phyloP scores from a whole-genome alignment of 495 filamentous ascomycete genomes.

The Xylaria grammica region DNA sequence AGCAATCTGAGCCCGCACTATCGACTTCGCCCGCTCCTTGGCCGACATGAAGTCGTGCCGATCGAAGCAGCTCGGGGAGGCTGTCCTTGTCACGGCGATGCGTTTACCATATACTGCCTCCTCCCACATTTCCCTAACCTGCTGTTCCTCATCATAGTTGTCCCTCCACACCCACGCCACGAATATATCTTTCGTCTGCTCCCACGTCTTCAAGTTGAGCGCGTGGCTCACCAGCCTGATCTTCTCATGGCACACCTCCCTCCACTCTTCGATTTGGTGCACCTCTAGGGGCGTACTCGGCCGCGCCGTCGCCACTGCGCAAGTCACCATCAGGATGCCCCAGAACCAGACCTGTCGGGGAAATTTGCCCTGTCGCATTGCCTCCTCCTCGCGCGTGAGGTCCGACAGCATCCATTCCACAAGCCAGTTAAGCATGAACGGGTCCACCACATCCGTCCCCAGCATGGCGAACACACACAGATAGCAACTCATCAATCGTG shows the following conservation, averaged over 20 bases:
- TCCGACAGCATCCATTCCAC: slow-evolving; percentile 25
- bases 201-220: slow-evolving; percentile 25
- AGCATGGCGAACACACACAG: slow-evolving; percentile 24
- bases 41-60: slow-evolving; percentile 25
- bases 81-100: slow-evolving; percentile 21
- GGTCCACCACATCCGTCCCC: slow-evolving; percentile 23
- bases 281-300: slow-evolving; percentile 22
- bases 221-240: slow-evolving; percentile 26
- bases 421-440: slow-evolving; percentile 26
- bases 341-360: slow-evolving; percentile 26
- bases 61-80: slow-evolving; percentile 23
- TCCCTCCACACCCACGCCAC: slow-evolving; percentile 24
- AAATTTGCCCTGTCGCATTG: slow-evolving; percentile 26
- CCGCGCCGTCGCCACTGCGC: slow-evolving; percentile 22
- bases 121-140: slow-evolving; percentile 27
- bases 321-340: slow-evolving; percentile 25
- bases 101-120: slow-evolving; percentile 22
- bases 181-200: slow-evolving; percentile 23
- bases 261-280: slow-evolving; percentile 24
- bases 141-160: slow-evolving; percentile 25
- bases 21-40: slow-evolving; percentile 24
- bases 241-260: slow-evolving; percentile 25
- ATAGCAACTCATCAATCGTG: slow-evolving; percentile 24
- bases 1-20: slow-evolving; percentile 22
- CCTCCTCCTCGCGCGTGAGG: slow-evolving; percentile 24